A percentile compares a stretch with the other conserved stretches of the same genome.
Evolutionary conservation across 139 green algal genomes (phyloP).

Genomic region (Zygnema cylindricum): DNA sequence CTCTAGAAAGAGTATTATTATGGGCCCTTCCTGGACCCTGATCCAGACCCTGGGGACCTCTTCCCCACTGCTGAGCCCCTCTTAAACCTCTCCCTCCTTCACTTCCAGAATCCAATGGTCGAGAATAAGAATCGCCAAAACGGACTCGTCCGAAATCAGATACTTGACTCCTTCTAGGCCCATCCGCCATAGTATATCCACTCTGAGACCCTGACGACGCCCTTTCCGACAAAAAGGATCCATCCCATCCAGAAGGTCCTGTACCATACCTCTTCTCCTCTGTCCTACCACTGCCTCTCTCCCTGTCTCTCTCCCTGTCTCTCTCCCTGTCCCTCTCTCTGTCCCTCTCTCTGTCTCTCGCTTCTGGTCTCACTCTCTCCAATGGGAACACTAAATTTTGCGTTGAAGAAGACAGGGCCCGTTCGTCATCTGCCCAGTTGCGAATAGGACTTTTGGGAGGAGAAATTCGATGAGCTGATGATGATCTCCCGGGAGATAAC

Average conservation of each 20-base stretch:
- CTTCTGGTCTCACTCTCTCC: neutral
- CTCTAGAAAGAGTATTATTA: neutral
- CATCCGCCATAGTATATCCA: neutral
- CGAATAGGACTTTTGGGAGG: neutral
- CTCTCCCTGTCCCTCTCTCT: neutral
- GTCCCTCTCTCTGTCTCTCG: neutral
- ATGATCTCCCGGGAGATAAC: neutral
- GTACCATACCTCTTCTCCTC: neutral
- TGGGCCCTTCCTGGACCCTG: neutral
- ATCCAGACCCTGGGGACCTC: neutral
- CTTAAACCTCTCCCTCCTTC: neutral
- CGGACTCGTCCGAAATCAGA: neutral
- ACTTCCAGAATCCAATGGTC: neutral
- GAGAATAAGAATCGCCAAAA: neutral
- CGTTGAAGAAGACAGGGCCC: neutral
- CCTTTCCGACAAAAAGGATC: neutral
- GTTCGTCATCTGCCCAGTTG: constrained; percentile 19
- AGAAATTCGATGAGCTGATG: neutral
- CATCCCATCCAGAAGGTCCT: neutral
- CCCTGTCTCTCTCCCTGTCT: neutral
- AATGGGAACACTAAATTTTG: no score
- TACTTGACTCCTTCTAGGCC: neutral
- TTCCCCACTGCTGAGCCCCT: neutral
- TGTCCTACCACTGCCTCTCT: neutral
- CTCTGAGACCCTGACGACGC: neutral